Evolutionary conservation across 805 yeast genomes (phyloP), one percentile per base, ranked within the genome.

Genomic region (Pichia sporocuriosa): DNA sequence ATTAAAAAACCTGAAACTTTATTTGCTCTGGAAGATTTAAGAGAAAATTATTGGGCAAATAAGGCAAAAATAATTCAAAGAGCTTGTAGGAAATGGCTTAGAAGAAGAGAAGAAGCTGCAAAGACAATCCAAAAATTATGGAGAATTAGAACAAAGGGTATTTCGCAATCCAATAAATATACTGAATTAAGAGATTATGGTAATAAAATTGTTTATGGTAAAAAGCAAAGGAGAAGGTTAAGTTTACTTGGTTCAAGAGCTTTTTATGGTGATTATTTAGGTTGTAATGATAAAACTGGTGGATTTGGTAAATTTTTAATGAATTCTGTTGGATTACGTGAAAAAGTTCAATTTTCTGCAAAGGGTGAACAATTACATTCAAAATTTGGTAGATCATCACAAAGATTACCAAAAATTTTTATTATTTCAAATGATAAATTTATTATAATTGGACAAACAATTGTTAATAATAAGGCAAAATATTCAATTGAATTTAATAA

Each of bases 21-120:
- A 55, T 93, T 93, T 61, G 96, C 96, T 0, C 68, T 93, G 44
- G 99, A 93, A 65, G 90, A 86, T 54, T 79, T 90, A 90, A 77
- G 97, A 62, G 99, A 93, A 56, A 84, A 81, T 67, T 93, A 88
- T 60, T 93, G 98, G 97, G 90, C 87, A 57, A 86, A 85, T 53
- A 93, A 93, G 95, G 98, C 98, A 4, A 89, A 95, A 4, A 78
- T 95, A 54, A 90, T 93, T 53, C 99, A 93, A 69, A 77, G 97
- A 51, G 97, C 98, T 4, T 88, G 97, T 85, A 76, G 98, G 68
- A 72, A 85, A 54, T 85, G 82, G 58, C 67, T 80, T 47, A 80
- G 79, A 61, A 73, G 85, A 57, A 81, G 89, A 66, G 83, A 81
- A 43, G 95, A 86, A 54, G 88, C 95, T 20, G 97, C 96, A 2